Conservation (phyloP, 371 early-diverging fungal species). For the Saksenaea oblongispora region DNA sequence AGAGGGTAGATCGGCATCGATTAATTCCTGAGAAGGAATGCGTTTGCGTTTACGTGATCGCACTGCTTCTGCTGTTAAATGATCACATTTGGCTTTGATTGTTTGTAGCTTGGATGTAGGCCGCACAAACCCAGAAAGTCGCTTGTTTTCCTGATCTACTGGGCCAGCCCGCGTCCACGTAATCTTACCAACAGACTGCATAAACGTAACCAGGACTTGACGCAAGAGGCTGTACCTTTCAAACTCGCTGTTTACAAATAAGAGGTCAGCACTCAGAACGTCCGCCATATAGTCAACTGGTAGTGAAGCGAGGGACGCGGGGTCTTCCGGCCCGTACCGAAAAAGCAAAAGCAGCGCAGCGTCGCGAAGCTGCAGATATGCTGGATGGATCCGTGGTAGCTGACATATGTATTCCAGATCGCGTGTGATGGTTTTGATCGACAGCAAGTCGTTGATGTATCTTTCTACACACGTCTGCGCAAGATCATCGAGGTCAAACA, state of each 20-base stretch:
- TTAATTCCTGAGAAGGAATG: conserved; percentile 40
- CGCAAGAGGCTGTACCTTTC: conserved; percentile 41
- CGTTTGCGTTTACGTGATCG: conserved; percentile 40
- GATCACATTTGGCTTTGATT: not conserved
- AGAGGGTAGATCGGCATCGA: not conserved
- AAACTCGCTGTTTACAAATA: conserved; percentile 42
- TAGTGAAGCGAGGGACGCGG: conserved; percentile 28
- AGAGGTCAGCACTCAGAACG: conserved; percentile 41
- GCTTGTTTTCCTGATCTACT: conserved; percentile 39
- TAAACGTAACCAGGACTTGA: conserved; percentile 33
- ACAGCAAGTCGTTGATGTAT: conserved; percentile 35
- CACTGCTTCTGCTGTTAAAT: conserved; percentile 23
- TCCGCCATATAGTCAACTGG: conserved; percentile 53
- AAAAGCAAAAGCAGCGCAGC: conserved; percentile 41
- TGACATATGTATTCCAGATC: conserved; percentile 51
- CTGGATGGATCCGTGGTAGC: conserved; percentile 30
- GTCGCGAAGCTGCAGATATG: conserved; percentile 41
- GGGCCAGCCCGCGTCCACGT: conserved; percentile 43
- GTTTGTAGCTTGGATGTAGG: not conserved
- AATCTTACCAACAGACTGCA: conserved; percentile 48
- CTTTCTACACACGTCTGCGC: conserved; percentile 35
- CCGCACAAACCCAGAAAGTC: conserved; percentile 44
- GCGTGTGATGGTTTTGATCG: conserved; percentile 36
- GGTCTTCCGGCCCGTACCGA: conserved; percentile 41
- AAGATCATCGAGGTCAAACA: conserved; percentile 41